Evolutionary conservation across 1,139 yeast genomes (phyloP).

Genomic region (Yamadazyma atmosphaerica): DNA sequence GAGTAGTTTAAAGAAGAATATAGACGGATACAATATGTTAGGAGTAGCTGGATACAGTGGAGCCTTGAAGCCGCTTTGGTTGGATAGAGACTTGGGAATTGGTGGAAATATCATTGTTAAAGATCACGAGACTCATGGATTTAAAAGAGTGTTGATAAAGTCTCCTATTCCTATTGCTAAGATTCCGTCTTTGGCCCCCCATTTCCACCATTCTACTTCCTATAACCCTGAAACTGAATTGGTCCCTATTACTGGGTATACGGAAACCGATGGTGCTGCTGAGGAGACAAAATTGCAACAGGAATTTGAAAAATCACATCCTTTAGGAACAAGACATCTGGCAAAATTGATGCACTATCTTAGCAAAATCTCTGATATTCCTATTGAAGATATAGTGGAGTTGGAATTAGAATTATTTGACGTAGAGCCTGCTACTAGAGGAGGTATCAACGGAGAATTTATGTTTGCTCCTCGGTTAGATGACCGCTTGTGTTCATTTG

Average conservation of each 20-base stretch:
- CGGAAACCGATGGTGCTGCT: neutral
- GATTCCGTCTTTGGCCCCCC: slow-evolving; percentile 67
- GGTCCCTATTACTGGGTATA: slow-evolving; percentile 59
- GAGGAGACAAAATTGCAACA: neutral
- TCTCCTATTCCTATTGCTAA: slow-evolving; percentile 67
- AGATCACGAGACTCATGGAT: slow-evolving; percentile 21
- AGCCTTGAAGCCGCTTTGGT: slow-evolving; percentile 54
- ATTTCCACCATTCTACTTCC: slow-evolving; percentile 56
- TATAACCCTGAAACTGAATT: slow-evolving; percentile 60
- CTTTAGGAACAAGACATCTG: slow-evolving; percentile 52
- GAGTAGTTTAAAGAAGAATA: slow-evolving; percentile 41
- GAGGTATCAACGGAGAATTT: slow-evolving; percentile 63
- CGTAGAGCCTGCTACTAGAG: slow-evolving; percentile 60
- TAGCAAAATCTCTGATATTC: slow-evolving; percentile 46
- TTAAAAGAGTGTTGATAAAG: slow-evolving; percentile 45
- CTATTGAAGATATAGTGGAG: slow-evolving; percentile 54
- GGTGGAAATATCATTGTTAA: slow-evolving; percentile 60
- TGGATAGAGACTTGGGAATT: slow-evolving; percentile 67
- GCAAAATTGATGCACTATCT: slow-evolving; percentile 55
- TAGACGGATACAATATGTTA: slow-evolving; percentile 60
- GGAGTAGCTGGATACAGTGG: slow-evolving; percentile 73
- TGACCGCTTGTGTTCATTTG: slow-evolving; percentile 64
- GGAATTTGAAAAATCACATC: slow-evolving; percentile 5
- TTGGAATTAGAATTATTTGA: slow-evolving; percentile 65
- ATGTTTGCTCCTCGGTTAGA: slow-evolving; percentile 66